These are phyloP conservation scores for Scedosporium dehoogii DNA, from an alignment of 2,329 filamentous ascomycete genomes.

Conservation along the genomic window DNA sequence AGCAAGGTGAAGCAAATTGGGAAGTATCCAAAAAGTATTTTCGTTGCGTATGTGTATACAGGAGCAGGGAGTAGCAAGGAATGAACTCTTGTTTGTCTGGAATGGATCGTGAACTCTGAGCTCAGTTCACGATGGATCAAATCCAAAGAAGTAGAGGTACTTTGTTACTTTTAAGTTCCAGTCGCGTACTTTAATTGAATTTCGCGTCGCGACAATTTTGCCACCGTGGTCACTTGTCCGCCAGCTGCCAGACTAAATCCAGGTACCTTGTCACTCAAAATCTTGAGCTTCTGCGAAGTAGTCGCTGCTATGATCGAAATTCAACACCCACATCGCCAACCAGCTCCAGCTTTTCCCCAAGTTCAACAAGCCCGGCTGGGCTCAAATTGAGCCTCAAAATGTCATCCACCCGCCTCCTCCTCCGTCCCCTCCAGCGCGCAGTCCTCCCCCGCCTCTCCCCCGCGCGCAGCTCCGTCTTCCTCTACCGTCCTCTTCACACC, in stretches of 20 bases:
- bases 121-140: too few species aligned
- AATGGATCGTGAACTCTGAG: too few species aligned
- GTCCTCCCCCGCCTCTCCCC: neutral
- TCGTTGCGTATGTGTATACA: too few species aligned
- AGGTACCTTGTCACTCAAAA: neutral
- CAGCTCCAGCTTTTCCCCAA: neutral
- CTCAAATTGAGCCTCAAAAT: neutral
- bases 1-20: neutral
- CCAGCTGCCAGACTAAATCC: too few species aligned
- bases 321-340: neutral
- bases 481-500: neutral
- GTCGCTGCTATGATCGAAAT: neutral
- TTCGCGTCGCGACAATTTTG: too few species aligned
- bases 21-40: too few species aligned
- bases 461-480: neutral
- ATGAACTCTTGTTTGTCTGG: too few species aligned
- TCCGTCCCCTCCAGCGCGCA: conserved; percentile 39
- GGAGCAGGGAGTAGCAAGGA: too few species aligned
- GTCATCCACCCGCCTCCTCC: conserved; percentile 44
- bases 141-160: too few species aligned
- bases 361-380: neutral
- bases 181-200: too few species aligned
- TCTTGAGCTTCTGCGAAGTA: neutral
- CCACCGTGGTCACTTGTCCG: too few species aligned
- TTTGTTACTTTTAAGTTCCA: too few species aligned